These are phyloP conservation scores for Blastobotrys persicus DNA, from an alignment of 1,139 yeast genomes.

Conservation along the genomic window DNA sequence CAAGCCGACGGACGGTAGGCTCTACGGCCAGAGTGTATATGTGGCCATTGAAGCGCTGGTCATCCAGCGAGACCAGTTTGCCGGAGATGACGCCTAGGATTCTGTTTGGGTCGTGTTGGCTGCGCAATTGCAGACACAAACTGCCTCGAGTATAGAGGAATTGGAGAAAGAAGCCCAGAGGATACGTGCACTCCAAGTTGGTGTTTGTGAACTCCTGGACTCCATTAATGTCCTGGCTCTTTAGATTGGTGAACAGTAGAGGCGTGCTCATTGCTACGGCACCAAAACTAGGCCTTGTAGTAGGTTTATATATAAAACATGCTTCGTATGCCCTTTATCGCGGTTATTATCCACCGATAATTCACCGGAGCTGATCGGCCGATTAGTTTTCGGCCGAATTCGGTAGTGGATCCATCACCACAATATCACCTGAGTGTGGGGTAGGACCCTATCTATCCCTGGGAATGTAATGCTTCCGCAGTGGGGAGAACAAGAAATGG, in stretches of 20 bases:
- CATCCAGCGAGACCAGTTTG: constrained; percentile 13
- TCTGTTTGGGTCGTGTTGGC: constrained; percentile 11
- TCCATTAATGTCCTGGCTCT: constrained; percentile 16
- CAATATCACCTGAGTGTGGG: not conserved
- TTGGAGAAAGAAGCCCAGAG: constrained; percentile 25
- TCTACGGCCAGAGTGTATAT: constrained; percentile 24
- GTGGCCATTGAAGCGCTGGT: constrained; percentile 13
- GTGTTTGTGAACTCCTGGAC: constrained; percentile 21
- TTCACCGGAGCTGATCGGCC: not conserved
- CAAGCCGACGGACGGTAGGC: constrained; percentile 22
- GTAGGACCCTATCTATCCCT: no score
- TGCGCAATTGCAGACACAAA: constrained; percentile 19
- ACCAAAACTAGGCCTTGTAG: not conserved
- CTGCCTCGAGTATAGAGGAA: constrained; percentile 21
- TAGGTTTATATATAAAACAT: not conserved
- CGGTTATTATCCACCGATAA: not conserved
- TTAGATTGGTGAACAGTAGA: constrained; percentile 3
- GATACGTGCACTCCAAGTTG: constrained; percentile 20
- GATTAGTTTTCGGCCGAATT: not conserved
- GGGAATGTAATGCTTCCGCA: no score
- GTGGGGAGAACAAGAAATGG: no score
- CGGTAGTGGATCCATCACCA: not conserved
- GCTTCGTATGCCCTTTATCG: not conserved
- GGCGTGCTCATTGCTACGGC: not conserved
- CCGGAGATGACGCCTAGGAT: constrained; percentile 26